These are phyloP conservation scores for Coleophoma eucalyptorum DNA, from an alignment of 2,329 filamentous ascomycete genomes.

Conservation along the genomic window DNA sequence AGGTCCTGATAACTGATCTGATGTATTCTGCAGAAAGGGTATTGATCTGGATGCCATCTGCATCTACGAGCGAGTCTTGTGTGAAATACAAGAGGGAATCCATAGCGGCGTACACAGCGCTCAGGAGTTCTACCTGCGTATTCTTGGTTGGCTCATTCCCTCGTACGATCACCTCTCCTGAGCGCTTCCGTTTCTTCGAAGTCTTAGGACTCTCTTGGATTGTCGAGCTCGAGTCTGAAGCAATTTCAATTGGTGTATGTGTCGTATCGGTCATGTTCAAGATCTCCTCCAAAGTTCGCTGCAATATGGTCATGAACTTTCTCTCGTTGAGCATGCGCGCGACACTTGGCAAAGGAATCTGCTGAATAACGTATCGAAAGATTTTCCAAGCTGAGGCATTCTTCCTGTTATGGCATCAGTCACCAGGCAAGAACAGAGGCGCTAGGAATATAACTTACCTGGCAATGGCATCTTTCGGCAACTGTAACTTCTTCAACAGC, in stretches of 20 bases:
- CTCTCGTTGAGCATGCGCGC: slow-evolving; percentile 69
- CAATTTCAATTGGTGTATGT: neutral
- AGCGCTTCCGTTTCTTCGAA: slow-evolving; percentile 27
- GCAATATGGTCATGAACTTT: slow-evolving; percentile 62
- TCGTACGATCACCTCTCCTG: slow-evolving; percentile 17
- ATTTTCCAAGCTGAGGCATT: slow-evolving; percentile 50
- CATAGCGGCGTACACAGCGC: slow-evolving; percentile 18
- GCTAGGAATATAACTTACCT: slow-evolving; percentile 15
- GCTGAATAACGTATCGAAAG: slow-evolving; percentile 53
- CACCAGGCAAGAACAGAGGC: neutral
- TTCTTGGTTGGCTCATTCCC: neutral
- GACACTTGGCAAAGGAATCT: slow-evolving; percentile 66
- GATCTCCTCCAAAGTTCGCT: slow-evolving; percentile 59
- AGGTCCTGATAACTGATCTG: slow-evolving; percentile 23
- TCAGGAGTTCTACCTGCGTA: slow-evolving; percentile 8
- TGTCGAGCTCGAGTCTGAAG: slow-evolving; percentile 5
- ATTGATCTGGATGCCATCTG: slow-evolving; percentile 6
- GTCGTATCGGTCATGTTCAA: slow-evolving; percentile 26
- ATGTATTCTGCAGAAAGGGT: slow-evolving; percentile 26
- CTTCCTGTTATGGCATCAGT: slow-evolving; percentile 11
- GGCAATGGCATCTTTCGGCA: slow-evolving; percentile 25
- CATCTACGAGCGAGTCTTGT: slow-evolving; percentile 1
- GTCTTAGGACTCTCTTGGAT: slow-evolving; percentile 28
- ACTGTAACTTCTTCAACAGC: slow-evolving; percentile 57
- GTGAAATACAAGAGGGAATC: slow-evolving; percentile 14